Conservation (phyloP, 306 rosid genomes). For the Mimosa pudica region DNA sequence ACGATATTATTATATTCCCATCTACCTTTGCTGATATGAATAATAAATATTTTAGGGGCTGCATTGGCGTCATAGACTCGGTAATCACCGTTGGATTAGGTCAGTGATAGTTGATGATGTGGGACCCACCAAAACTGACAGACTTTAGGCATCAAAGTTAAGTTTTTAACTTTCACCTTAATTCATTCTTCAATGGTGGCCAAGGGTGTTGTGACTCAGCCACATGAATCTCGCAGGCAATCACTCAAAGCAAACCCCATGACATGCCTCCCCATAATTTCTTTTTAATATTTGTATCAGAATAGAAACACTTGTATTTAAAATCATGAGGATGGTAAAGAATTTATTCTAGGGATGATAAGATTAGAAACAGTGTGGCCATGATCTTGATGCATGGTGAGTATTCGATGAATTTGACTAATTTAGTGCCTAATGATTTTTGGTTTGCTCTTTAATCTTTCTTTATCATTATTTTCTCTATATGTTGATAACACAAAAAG, state of each 20-base stretch:
- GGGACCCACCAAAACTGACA: constrained; percentile 32
- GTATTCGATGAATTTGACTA: constrained; percentile 69
- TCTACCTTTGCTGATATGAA: constrained; percentile 55
- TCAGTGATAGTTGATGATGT: background rate
- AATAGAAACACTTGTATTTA: background rate
- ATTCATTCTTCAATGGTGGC: constrained; percentile 26
- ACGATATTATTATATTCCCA: constrained; percentile 35
- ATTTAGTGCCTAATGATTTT: constrained; percentile 49
- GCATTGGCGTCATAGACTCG: constrained; percentile 33
- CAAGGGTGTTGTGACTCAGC: constrained; percentile 30
- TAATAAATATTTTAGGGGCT: constrained; percentile 51
- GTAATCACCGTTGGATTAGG: constrained; percentile 50
- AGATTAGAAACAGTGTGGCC: constrained; percentile 42
- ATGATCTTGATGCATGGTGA: constrained; percentile 59
- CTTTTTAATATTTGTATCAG: background rate
- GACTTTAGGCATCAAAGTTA: constrained; percentile 8
- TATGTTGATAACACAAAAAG: background rate
- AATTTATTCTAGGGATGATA: background rate
- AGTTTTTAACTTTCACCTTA: constrained; percentile 18
- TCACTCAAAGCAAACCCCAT: constrained; percentile 18
- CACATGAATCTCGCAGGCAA: constrained; percentile 34
- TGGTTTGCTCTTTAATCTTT: background rate
- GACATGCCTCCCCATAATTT: background rate
- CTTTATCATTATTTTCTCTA: background rate
- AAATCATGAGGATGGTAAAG: background rate